Evolutionary conservation across 2,329 filamentous ascomycete species (phyloP).

Genomic region (Penicillium sp.): DNA sequence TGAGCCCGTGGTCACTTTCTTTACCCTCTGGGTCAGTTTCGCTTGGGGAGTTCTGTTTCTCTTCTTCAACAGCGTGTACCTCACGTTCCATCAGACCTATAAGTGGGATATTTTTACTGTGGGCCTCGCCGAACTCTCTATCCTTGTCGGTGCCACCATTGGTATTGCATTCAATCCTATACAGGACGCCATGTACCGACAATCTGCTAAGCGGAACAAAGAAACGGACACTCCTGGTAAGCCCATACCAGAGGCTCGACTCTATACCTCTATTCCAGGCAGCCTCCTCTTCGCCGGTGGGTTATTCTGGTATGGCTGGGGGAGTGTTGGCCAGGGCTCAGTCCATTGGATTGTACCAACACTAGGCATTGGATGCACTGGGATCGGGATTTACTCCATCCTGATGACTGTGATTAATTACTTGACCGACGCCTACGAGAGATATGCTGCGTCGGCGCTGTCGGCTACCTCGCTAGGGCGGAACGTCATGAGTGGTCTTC

Average conservation of each 20-base stretch:
- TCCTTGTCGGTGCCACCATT: background rate
- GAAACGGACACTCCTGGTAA: background rate
- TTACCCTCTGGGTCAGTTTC: background rate
- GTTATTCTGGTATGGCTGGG: background rate
- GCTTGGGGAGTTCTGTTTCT: background rate
- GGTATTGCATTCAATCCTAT: background rate
- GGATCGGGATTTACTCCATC: background rate
- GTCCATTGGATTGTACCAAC: background rate
- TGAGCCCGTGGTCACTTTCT: background rate
- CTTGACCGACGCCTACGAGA: background rate
- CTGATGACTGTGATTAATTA: background rate
- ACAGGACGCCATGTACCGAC: background rate
- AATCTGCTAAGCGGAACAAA: background rate
- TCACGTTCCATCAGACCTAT: background rate
- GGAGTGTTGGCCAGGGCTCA: background rate
- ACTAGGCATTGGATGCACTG: background rate
- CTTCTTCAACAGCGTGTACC: background rate
- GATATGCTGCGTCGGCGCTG: background rate
- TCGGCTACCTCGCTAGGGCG: background rate
- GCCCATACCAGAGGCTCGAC: background rate
- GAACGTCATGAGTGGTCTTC: background rate
- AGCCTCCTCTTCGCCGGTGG: background rate
- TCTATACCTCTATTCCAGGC: background rate
- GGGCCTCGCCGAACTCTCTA: background rate
- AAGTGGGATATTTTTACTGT: background rate